Conservation (phyloP, 2,329 filamentous ascomycete species). For the Hymenoscyphus fraxineus region DNA sequence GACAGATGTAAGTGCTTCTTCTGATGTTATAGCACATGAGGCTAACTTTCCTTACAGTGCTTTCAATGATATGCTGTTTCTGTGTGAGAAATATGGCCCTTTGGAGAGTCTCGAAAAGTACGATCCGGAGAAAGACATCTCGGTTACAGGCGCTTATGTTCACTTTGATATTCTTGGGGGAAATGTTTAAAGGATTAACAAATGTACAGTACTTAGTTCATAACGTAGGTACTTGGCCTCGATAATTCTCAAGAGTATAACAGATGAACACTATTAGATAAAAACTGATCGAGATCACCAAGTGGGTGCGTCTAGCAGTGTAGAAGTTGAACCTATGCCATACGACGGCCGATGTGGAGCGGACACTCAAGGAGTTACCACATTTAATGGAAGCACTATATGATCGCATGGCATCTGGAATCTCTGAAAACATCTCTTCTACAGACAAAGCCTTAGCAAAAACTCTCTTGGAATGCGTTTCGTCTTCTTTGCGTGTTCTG, state of each 20-base stretch:
- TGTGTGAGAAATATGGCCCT: slow-evolving; percentile 37
- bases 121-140: not conserved
- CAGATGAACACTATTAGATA: too few relatives aligned
- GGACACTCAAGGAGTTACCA: slow-evolving; percentile 27
- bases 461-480: slow-evolving; percentile 29
- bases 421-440: slow-evolving; percentile 12
- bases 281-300: too few relatives aligned
- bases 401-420: slow-evolving; percentile 26
- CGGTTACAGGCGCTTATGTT: slow-evolving; percentile 1
- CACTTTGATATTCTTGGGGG: not conserved
- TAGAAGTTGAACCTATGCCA: slow-evolving; percentile 7
- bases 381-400: slow-evolving; percentile 32
- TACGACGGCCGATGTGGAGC: slow-evolving; percentile 5
- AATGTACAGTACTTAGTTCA: not conserved
- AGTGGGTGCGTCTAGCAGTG: slow-evolving; percentile 6
- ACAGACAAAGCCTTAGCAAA: slow-evolving; percentile 19
- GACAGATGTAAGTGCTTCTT: slow-evolving; percentile 20
- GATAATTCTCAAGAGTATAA: too few relatives aligned
- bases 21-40: not conserved
- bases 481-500: slow-evolving; percentile 27
- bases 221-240: too few relatives aligned
- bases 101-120: slow-evolving; percentile 28
- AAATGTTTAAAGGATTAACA: not conserved
- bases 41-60: slow-evolving; percentile 25
- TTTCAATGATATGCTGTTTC: slow-evolving; percentile 37